Conservation (phyloP, 257 asterid species). For the Solanum boliviense region DNA sequence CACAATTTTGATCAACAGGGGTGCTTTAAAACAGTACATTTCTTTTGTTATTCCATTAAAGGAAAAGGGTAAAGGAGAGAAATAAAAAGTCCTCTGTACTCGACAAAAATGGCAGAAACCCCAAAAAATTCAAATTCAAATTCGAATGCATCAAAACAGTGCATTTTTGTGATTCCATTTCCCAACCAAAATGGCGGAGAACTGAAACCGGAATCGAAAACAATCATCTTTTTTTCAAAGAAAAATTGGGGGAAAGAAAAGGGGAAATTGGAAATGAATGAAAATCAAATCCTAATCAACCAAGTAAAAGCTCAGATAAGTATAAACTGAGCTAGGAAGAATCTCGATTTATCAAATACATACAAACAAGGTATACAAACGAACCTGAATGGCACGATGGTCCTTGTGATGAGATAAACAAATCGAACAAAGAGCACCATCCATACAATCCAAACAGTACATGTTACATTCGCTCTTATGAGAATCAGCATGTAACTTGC, state of each 20-base stretch:
- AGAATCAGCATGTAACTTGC: conserved; percentile 42
- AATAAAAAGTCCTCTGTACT: background rate
- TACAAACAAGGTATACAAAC: background rate
- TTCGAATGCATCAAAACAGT: background rate
- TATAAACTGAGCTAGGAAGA: background rate
- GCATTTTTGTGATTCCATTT: background rate
- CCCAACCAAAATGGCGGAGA: background rate
- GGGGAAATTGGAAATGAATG: background rate
- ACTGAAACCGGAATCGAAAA: background rate
- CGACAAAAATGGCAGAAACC: background rate
- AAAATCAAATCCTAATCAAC: background rate
- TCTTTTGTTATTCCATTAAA: background rate
- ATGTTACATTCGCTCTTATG: conserved; percentile 59
- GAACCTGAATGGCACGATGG: conserved; percentile 55
- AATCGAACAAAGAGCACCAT: conserved; percentile 50
- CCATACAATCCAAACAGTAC: conserved; percentile 50
- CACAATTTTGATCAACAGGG: background rate
- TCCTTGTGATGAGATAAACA: conserved; percentile 39
- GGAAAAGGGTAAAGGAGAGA: background rate
- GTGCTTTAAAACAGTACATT: background rate
- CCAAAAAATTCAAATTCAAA: background rate
- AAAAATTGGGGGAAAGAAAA: background rate
- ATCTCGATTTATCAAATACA: background rate
- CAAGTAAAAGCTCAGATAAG: background rate
- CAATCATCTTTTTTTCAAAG: background rate